Evolutionary conservation across 768 basidiomycete genomes (phyloP), one percentile per base, ranked within the genome.

Genomic region (Podaxis rugospora): DNA sequence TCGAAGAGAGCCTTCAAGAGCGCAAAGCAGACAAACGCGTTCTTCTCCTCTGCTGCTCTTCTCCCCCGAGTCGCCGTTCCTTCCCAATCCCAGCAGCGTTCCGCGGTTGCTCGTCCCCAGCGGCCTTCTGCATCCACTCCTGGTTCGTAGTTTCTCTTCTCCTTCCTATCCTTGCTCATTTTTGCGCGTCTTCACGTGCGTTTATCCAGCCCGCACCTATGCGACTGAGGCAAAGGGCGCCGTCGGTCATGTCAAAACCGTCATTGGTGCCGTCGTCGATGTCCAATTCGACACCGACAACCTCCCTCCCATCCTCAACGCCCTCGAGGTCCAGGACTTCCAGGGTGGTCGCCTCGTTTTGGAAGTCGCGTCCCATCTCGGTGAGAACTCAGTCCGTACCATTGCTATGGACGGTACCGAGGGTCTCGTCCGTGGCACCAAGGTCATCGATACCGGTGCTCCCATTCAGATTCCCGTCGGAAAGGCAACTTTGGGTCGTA

Each of bases 351-450:
- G 95, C 75, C 92, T 99, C 74, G 97, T 99, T 69, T 93, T 99
- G 65, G 97, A 99, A 80, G 97, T 99, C 70, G 92, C 97, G 65
- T 93, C 95, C 63, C 97, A 99, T 75, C 83, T 99, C 59, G 97
- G 97, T 75, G 97, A 98, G 82, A 98, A 98, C 85, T 92, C 95
- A 25, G 95, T 97, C 75, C 93, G 97, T 71, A 96, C 93, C 76
- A 99, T 99, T 85, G 97, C 97, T 71, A 99, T 99, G 97, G 97
- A 98, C 73, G 95, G 96, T 89, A 99, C 97, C 56, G 97, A 97
- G 78, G 97, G 97, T 92, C 92, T 99, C 71, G 95, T 99, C 66
- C 95, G 97, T 78, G 97, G 97, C 53, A 92, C 95, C 76, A 94
- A 88, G 81, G 97, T 98, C 71, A 72, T 97, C 71, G 97, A 98